Percentiles rank a stretch among this genome's conserved stretches.
These are phyloP conservation scores for Endotrypanum monterogeii DNA, from an alignment of 208 protist genomes.

Conservation along the genomic window DNA sequence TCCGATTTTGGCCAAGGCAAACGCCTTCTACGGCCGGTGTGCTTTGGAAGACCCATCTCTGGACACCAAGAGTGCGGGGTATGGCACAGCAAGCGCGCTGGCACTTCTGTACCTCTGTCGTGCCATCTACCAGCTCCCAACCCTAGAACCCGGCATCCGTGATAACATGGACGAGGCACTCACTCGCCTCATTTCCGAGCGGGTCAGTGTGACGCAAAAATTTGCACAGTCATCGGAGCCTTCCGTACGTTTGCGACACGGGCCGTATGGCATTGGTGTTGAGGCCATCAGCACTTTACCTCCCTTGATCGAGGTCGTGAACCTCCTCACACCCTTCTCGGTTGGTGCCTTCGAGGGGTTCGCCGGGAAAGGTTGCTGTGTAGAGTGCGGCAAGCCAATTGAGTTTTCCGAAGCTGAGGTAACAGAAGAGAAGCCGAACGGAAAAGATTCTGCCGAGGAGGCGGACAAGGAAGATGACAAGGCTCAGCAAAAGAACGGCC, in stretches of 20 bases:
- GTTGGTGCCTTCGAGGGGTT: slow-evolving; percentile 68
- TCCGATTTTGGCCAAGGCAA: slow-evolving; percentile 80
- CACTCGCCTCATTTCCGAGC: slow-evolving; percentile 27
- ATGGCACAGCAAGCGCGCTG: slow-evolving; percentile 16
- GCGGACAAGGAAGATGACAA: background rate
- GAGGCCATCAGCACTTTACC: slow-evolving; percentile 41
- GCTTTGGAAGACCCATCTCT: slow-evolving; percentile 32
- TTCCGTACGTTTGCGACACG: slow-evolving; percentile 15
- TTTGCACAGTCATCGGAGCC: slow-evolving; percentile 25
- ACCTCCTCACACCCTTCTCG: slow-evolving; percentile 58
- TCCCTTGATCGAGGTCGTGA: slow-evolving; percentile 40
- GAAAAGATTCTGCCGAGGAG: background rate
- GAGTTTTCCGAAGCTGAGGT: slow-evolving; percentile 1
- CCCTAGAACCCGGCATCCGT: slow-evolving; percentile 39
- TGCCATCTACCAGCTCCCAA: slow-evolving; percentile 70
- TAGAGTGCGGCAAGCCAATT: slow-evolving; percentile 43
- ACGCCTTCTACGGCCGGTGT: slow-evolving; percentile 78
- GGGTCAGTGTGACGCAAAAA: background rate
- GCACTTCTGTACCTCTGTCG: slow-evolving; percentile 74
- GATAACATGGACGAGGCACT: slow-evolving; percentile 29
- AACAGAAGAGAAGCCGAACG: background rate
- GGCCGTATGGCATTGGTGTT: slow-evolving; percentile 50
- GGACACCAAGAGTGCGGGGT: slow-evolving; percentile 6
- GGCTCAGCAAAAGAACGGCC: background rate
- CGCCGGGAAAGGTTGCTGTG: slow-evolving; percentile 44